Conservation (phyloP, 148 eudicot genomes). For the Gaultheria prostrata region DNA sequence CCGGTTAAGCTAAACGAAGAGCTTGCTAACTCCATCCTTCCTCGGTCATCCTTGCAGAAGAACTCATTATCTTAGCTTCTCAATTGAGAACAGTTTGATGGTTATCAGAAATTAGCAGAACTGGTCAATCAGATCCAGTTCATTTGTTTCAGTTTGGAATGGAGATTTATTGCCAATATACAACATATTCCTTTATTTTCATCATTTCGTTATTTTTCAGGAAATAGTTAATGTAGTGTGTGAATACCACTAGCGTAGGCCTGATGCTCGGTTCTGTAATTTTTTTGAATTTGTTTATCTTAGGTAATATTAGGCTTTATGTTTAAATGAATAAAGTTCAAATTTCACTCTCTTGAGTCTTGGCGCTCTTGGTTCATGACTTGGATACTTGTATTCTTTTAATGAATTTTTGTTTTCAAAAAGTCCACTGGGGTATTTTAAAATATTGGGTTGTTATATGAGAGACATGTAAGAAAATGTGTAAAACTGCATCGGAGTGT, state of each 20-base stretch:
- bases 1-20: constrained; percentile 91
- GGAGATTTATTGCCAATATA: constrained; percentile 3
- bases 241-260: constrained; percentile 13
- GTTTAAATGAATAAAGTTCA: not conserved
- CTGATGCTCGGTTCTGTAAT: constrained; percentile 18
- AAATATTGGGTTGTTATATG: not conserved
- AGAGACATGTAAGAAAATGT: not conserved
- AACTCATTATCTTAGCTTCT: constrained; percentile 35
- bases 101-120: constrained; percentile 5
- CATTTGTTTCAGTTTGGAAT: not conserved
- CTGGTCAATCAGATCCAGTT: not conserved
- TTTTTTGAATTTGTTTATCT: constrained; percentile 9
- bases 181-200: not conserved
- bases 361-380: not conserved
- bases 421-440: not conserved
- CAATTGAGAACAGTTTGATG: not conserved
- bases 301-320: not conserved
- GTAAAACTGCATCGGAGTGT: not conserved
- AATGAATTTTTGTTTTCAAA: not conserved
- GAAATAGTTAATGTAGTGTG: not conserved
- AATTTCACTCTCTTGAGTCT: not conserved
- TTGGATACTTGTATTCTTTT: not conserved
- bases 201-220: not conserved
- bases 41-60: constrained; percentile 43
- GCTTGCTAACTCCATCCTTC: constrained; percentile 64